These are phyloP conservation scores for Talaromyces rugulosus DNA, from an alignment of 2,329 filamentous ascomycete species.

Conservation along the genomic window DNA sequence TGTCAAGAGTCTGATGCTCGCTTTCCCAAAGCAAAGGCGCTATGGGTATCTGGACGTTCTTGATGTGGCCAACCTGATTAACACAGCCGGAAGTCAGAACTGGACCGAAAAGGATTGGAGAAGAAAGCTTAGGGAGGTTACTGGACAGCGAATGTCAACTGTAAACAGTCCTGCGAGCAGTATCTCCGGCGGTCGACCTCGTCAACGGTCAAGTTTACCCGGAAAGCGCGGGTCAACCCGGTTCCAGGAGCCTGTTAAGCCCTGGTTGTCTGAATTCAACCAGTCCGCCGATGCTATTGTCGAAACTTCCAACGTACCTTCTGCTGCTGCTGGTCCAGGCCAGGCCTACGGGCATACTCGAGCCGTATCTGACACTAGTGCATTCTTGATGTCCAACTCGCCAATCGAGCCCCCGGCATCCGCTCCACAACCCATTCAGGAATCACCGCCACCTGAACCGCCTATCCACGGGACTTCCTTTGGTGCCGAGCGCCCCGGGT, in stretches of 20 bases:
- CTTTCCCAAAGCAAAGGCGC: conserved; percentile 81
- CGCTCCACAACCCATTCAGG: conserved; percentile 17
- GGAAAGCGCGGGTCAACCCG: conserved; percentile 32
- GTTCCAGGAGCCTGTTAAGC: conserved; percentile 23
- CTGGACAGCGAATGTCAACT: conserved; percentile 49
- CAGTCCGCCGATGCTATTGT: conserved; percentile 34
- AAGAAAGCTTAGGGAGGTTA: conserved; percentile 81
- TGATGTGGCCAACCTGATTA: conserved; percentile 77
- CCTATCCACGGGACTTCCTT: conserved; percentile 21
- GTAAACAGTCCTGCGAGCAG: conserved; percentile 45
- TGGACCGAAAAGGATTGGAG: conserved; percentile 92
- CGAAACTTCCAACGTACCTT: conserved; percentile 15
- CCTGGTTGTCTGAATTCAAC: conserved; percentile 25
- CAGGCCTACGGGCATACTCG: conserved; percentile 23
- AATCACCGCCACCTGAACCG: conserved; percentile 31
- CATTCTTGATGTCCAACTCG: conserved; percentile 15
- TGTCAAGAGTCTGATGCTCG: conserved; percentile 91
- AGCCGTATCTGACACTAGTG: conserved; percentile 29
- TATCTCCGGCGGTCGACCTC: conserved; percentile 53
- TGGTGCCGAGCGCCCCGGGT: conserved; percentile 17
- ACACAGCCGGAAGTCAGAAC: conserved; percentile 66
- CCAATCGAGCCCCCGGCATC: conserved; percentile 9
- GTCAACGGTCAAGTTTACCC: conserved; percentile 34
- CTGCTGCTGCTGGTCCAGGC: conserved; percentile 1
- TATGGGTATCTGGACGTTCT: conserved; percentile 89